phyloP scores from a whole-genome alignment of 805 yeast genomes.

The Schwanniomyces occidentalis region DNA sequence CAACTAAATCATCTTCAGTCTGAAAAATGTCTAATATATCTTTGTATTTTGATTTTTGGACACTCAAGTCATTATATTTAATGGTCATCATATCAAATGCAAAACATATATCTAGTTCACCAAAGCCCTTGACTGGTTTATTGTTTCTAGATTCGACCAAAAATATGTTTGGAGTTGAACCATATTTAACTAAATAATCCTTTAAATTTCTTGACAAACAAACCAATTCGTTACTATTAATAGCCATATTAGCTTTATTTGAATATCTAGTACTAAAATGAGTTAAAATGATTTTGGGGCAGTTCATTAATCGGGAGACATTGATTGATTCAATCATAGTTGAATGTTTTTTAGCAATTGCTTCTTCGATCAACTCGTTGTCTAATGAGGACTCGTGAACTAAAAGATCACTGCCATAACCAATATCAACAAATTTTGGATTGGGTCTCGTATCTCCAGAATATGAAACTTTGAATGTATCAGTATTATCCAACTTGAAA shows the following conservation, averaged over 20 bases:
- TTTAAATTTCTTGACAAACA: slow-evolving; percentile 22
- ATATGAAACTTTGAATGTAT: slow-evolving; percentile 69
- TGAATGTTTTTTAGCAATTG: slow-evolving; percentile 77
- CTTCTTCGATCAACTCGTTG: slow-evolving; percentile 74
- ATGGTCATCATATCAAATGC: slow-evolving; percentile 43
- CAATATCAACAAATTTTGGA: slow-evolving; percentile 61
- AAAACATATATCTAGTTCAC: slow-evolving; percentile 37
- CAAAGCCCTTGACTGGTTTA: slow-evolving; percentile 15
- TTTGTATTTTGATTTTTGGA: slow-evolving; percentile 25
- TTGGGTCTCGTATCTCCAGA: slow-evolving; percentile 96
- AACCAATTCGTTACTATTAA: slow-evolving; percentile 21
- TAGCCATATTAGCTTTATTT: slow-evolving; percentile 31
- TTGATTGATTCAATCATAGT: slow-evolving; percentile 85
- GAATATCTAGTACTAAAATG: slow-evolving; percentile 90
- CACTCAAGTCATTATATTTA: slow-evolving; percentile 24
- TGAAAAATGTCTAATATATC: slow-evolving; percentile 27
- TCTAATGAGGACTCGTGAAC: slow-evolving; percentile 95
- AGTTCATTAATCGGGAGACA: slow-evolving; percentile 70
- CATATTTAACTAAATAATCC: slow-evolving; percentile 26
- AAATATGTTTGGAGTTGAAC: slow-evolving; percentile 27
- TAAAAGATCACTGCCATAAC: slow-evolving; percentile 65
- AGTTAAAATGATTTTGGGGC: slow-evolving; percentile 70
- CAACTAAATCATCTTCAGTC: slow-evolving; percentile 20
- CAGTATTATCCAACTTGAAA: slow-evolving; percentile 43
- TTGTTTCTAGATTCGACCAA: slow-evolving; percentile 4